Evolutionary conservation across 768 basidiomycete genomes (phyloP), one percentile per base, ranked within the genome.

Genomic region (Lactarius quietus): DNA sequence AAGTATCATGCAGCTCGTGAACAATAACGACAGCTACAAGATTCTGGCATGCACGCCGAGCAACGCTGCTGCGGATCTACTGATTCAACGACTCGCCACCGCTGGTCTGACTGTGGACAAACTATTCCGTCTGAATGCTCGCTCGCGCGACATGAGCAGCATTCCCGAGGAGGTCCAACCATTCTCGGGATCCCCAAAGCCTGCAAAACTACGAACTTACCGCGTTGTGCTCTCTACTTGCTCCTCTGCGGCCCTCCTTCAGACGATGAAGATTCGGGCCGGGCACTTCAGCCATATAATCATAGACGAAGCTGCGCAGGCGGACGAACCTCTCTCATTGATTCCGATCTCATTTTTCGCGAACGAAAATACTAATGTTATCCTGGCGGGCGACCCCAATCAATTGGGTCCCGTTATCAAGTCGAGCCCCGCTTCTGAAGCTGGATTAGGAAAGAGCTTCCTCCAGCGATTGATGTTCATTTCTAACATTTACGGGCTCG

Each of bases 231-330:
- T 87, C 0, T 75, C 83, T 6, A 88, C 86, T 0, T 87, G 86
- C 71, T 67, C 84, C 10, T 82, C 84, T 0, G 86, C 79, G 1
- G 78, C 78, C 5, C 76, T 84, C 2, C 79, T 82, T 4, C 78
- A 80, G 31, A 77, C 77, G 6, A 67, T 86, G 10, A 84, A 85
- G 0, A 48, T 86, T 28, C 71, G 74, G 36, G 74, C 79, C 18
- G 86, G 86, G 0, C 83, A 86, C 70, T 88, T 83, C 68, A 81
- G 73, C 1, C 83, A 87, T 67, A 83, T 88, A 20, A 83, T 88
- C 68, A 74, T 86, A 45, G 86, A 88, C 69, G 86, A 88, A 65
- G 86, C 85, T 6, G 86, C 86, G 0, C 86, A 88, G 68, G 86
- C 82, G 0, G 80, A 80, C 45, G 86, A 88, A 68, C 85, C 86